Percentiles rank a stretch among this genome's conserved stretches.
phyloP scores from a whole-genome alignment of 345 rosid genomes.

The Boechera retrofracta region DNA sequence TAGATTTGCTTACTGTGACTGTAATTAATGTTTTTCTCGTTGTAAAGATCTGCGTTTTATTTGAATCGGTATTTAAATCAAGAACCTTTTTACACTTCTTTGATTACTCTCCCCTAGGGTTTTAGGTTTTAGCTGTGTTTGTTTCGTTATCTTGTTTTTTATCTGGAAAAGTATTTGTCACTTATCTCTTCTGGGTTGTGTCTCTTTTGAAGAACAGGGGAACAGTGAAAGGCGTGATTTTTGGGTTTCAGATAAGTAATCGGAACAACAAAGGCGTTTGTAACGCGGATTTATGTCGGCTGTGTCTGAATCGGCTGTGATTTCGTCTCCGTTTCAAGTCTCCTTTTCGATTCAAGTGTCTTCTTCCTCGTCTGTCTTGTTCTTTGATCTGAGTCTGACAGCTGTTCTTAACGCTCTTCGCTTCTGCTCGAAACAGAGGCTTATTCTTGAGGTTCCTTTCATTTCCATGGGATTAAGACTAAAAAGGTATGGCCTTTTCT shows the following conservation, averaged over 20 bases:
- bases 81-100: background rate
- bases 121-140: constrained; percentile 30
- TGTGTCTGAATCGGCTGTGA: constrained; percentile 65
- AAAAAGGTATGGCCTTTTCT: constrained; percentile 54
- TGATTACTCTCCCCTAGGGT: constrained; percentile 1
- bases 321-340: constrained; percentile 69
- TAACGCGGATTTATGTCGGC: constrained; percentile 82
- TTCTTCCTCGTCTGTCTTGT: constrained; percentile 26
- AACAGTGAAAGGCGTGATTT: constrained; percentile 28
- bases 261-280: constrained; percentile 5
- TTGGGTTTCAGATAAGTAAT: background rate
- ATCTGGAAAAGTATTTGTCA: background rate
- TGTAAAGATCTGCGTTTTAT: constrained; percentile 1
- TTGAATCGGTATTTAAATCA: background rate
- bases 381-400: constrained; percentile 33
- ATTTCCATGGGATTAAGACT: constrained; percentile 94
- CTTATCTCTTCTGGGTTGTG: constrained; percentile 26
- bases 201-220: constrained; percentile 42
- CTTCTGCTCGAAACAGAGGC: constrained; percentile 66
- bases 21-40: constrained; percentile 13
- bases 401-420: constrained; percentile 50
- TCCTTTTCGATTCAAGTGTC: constrained; percentile 42
- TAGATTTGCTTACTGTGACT: constrained; percentile 13
- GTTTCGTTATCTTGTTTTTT: background rate
- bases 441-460: constrained; percentile 52